Evolutionary conservation across 2,329 filamentous ascomycete species (phyloP).

Genomic region (Calonectria naviculata): DNA sequence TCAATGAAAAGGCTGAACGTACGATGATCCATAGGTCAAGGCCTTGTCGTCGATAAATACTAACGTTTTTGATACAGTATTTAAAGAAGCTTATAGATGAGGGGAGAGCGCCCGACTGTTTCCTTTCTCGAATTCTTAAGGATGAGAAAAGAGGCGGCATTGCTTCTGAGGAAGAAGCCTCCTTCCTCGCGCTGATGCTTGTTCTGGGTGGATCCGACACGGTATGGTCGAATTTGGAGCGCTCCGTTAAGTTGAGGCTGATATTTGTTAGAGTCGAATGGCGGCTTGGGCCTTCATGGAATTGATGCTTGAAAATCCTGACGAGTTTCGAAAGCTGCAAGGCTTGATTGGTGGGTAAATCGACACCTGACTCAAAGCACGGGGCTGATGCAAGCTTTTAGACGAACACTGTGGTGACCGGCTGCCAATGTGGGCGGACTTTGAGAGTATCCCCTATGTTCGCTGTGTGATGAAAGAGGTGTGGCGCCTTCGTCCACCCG

Average conservation of each 20-base stretch:
- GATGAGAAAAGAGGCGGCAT: neutral
- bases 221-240: neutral
- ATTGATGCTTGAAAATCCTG: constrained; percentile 2
- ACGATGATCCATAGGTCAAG: neutral
- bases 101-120: neutral
- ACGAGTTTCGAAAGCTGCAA: neutral
- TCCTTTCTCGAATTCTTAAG: neutral
- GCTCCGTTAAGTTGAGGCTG: neutral
- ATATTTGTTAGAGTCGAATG: constrained; percentile 5
- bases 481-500: constrained; percentile 9
- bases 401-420: constrained; percentile 11
- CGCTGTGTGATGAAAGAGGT: constrained; percentile 15
- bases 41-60: neutral
- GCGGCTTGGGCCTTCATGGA: constrained; percentile 14
- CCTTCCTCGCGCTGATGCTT: constrained; percentile 6
- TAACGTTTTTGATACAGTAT: neutral
- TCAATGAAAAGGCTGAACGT: constrained; percentile 1
- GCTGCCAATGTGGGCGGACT: constrained; percentile 7
- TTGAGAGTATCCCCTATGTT: neutral
- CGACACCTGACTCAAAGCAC: neutral
- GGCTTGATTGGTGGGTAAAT: neutral
- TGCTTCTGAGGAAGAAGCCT: neutral
- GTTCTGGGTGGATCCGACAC: constrained; percentile 10
- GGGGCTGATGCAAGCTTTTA: neutral
- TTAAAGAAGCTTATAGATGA: neutral